A percentile compares a stretch with the other conserved stretches of the same genome.
Conservation (phyloP, 2,329 filamentous ascomycete genomes). For the Amesomyces nigricolor region DNA sequence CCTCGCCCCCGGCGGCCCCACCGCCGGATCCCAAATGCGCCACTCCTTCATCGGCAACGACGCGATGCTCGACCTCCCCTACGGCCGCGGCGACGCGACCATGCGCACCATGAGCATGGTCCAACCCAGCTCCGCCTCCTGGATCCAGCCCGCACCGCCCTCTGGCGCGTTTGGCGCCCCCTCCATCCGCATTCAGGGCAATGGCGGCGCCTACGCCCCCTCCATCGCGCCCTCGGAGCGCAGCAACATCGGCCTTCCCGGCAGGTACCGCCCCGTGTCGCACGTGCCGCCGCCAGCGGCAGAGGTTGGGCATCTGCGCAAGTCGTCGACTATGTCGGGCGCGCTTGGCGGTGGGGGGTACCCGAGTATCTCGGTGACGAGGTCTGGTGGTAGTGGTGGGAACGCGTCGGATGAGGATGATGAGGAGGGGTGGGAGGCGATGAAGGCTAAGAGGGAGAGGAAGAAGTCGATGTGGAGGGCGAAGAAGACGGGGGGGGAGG, state of each 20-base stretch:
- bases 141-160: conserved; percentile 44
- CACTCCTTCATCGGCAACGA: conserved; percentile 44
- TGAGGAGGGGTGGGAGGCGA: conserved; percentile 63
- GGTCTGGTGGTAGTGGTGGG: conserved; percentile 27
- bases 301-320: conserved; percentile 30
- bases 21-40: conserved; percentile 33
- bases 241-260: conserved; percentile 85
- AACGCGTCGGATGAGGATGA: conserved; percentile 58
- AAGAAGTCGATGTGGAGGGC: conserved; percentile 61
- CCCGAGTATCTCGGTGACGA: conserved; percentile 35
- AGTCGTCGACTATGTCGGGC: conserved; percentile 41
- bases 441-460: conserved; percentile 64
- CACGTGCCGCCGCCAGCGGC: conserved; percentile 42
- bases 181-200: conserved; percentile 45
- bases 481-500: conserved; percentile 50
- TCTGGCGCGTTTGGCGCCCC: conserved; percentile 40
- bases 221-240: conserved; percentile 95
- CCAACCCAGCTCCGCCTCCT: conserved; percentile 58
- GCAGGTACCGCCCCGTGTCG: conserved; percentile 85
- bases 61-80: conserved; percentile 40
- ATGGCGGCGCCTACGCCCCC: conserved; percentile 60
- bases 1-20: conserved; percentile 37
- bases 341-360: conserved; percentile 29
- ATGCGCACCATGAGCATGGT: conserved; percentile 80
- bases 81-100: conserved; percentile 36